Evolutionary conservation across 192 early-diverging fungal species (phyloP).

Genomic region (Obelidium mucronatum): DNA sequence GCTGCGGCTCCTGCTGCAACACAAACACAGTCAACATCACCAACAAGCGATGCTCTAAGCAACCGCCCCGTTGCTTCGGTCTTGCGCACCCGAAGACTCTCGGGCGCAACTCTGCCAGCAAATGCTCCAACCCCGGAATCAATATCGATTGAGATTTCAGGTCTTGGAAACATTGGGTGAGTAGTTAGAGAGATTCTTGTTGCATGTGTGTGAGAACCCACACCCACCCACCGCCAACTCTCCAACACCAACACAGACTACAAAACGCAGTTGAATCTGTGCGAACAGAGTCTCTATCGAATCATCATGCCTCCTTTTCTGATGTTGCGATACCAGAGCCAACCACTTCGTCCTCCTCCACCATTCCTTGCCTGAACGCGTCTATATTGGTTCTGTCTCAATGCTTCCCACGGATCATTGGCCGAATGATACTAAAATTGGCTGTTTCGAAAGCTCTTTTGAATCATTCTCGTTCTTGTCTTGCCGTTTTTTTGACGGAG

Average conservation of each 20-base stretch:
- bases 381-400: constrained; percentile 67
- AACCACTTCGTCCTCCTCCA: constrained; percentile 38
- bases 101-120: not conserved
- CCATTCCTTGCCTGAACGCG: constrained; percentile 60
- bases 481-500: constrained; percentile 84
- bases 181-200: too few relatives aligned
- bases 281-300: not conserved
- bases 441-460: not conserved
- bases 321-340: not conserved
- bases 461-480: constrained; percentile 41
- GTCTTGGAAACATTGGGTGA: constrained; percentile 85
- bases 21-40: too few relatives aligned
- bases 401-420: constrained; percentile 5
- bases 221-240: too few relatives aligned
- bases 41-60: too few relatives aligned
- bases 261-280: constrained; percentile 85
- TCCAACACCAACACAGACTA: too few relatives aligned
- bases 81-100: not conserved
- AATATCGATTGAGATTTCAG: constrained; percentile 68
- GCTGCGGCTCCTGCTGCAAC: constrained; percentile 18
- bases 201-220: too few relatives aligned
- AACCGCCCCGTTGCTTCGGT: too few relatives aligned
- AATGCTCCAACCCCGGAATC: not conserved
- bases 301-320: not conserved
- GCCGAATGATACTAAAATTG: not conserved